Conservation (phyloP, 306 rosid genomes). For the Rosa persica region DNA sequence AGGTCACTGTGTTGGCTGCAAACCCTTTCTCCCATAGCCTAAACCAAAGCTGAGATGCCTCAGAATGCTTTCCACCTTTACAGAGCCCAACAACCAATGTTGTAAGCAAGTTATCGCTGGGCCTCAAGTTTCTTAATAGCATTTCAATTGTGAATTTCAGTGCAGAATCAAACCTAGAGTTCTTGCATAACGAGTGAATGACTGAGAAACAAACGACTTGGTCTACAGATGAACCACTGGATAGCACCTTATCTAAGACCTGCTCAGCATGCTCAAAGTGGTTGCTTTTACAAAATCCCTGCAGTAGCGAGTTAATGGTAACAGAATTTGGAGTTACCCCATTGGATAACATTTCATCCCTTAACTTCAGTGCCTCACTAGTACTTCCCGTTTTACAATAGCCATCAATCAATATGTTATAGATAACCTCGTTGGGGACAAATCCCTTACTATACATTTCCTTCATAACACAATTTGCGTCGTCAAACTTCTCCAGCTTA, state of each 20-base stretch:
- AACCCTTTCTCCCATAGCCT: slow-evolving; percentile 6
- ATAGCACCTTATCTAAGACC: not conserved
- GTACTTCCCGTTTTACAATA: not conserved
- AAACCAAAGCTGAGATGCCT: slow-evolving; percentile 1
- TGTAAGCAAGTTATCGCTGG: not conserved
- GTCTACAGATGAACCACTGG: not conserved
- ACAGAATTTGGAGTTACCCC: slow-evolving; percentile 3
- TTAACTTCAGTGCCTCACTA: not conserved
- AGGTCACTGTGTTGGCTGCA: not conserved
- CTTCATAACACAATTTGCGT: not conserved
- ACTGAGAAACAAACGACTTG: not conserved
- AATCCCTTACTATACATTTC: not conserved
- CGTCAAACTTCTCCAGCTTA: not conserved
- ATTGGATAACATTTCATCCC: not conserved
- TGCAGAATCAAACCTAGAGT: not conserved
- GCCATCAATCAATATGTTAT: slow-evolving; percentile 1
- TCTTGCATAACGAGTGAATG: slow-evolving; percentile 3
- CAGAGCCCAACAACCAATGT: slow-evolving; percentile 9
- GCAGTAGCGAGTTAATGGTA: slow-evolving; percentile 3
- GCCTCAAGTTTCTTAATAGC: slow-evolving; percentile 5
- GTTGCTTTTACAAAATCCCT: not conserved
- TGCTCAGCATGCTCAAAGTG: slow-evolving; percentile 3
- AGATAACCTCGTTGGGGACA: not conserved
- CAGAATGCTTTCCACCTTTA: slow-evolving; percentile 3
- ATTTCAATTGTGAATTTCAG: not conserved